Evolutionary conservation across 805 yeast species (phyloP), one percentile per base, ranked within the genome.

Genomic region (Candida qinlingensis): DNA sequence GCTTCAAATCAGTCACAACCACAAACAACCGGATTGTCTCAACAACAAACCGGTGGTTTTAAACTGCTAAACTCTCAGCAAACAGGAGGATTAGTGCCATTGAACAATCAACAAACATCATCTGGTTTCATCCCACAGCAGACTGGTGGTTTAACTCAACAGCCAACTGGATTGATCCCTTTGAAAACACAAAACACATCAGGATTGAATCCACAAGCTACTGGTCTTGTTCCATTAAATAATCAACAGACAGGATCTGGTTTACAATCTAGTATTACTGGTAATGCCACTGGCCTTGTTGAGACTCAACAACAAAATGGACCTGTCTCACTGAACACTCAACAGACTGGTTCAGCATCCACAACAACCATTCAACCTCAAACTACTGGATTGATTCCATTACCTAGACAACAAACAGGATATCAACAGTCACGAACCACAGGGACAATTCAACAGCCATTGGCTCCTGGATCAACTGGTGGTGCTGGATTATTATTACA

Each of bases 151-250:
- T 35, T 78, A 45, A 80, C 73, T 48, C 77, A 83, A 9, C 90
- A 84, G 60, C 77, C 76, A 47, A 85, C 92, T 4, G 87, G 90
- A 2, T 72, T 78, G 11, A 27, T 35, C n/a, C 44, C 44, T 2
- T 11, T 31, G 34, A 31, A 31, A 8, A 31, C 41, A 11, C 45
- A 43, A 27, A 13, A 33, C 13, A 19, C 39, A 31, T 29, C 42
- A 9, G 37, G 37, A 6, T 33, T 78, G 44, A 80, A 73, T 48
- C 77, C 83, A 10, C 90, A 84, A 60, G 76, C 76, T 47, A 85
- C 92, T 4, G 87, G 90, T 2, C 72, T 45, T 26, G 34, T 31
- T 28, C 77, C 82, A 45, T 79, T 85, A 45, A 38, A 63, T 28
- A 39, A 29, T n/a, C 60, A 55, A 37, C 50, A 44, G 28, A 56